Conservation (phyloP, 2,329 filamentous ascomycete species). For the Apiospora sp. region DNA sequence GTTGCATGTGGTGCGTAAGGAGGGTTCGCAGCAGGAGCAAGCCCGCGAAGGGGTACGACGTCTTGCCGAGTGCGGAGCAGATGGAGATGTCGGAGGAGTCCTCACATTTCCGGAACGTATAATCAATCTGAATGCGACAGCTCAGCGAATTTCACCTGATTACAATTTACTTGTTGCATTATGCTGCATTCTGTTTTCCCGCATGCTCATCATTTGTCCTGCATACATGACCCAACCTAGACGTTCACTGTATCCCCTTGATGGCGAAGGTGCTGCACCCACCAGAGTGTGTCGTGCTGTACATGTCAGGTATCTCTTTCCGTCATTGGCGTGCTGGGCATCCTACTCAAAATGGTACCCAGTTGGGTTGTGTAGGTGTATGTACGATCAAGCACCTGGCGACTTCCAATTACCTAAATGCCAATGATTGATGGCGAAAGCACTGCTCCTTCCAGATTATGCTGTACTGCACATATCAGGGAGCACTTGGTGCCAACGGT, state of each 20-base stretch:
- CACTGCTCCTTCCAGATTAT: too few relatives aligned
- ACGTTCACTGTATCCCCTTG: neutral
- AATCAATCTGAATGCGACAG: neutral
- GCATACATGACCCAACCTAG: neutral
- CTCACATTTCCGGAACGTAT: neutral
- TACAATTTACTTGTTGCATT: neutral
- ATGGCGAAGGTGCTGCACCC: too few relatives aligned
- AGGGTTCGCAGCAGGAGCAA: constrained; percentile 10
- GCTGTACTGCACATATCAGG: too few relatives aligned
- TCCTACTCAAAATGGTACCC: too few relatives aligned
- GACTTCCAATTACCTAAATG: too few relatives aligned
- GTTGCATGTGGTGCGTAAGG: constrained; percentile 22
- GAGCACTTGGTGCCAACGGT: too few relatives aligned
- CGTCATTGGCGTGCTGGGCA: too few relatives aligned
- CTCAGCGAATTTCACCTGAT: neutral
- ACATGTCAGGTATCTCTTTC: too few relatives aligned
- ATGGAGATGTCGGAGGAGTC: neutral
- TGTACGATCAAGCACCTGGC: too few relatives aligned
- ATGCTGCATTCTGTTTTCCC: neutral
- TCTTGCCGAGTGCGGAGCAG: neutral
- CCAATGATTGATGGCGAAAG: too few relatives aligned
- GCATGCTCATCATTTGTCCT: neutral
- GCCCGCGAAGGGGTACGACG: neutral
- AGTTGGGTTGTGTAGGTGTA: too few relatives aligned
- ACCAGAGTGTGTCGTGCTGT: too few relatives aligned